Evolutionary conservation across 1,139 yeast genomes (phyloP).

Genomic region (Taphrina confusa): DNA sequence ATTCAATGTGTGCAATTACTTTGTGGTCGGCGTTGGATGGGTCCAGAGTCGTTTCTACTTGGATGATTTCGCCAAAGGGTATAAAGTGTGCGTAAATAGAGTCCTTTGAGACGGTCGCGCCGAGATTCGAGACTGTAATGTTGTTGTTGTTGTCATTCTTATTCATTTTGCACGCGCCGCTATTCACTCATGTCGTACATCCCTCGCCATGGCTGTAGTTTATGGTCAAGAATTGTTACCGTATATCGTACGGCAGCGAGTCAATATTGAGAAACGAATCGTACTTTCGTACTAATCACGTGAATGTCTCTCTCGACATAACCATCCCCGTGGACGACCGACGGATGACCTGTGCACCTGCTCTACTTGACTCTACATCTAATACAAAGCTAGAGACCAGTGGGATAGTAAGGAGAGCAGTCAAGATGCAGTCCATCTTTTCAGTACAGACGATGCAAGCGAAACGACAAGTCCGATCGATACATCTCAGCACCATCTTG

Average conservation of each 20-base stretch:
- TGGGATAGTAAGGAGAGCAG: neutral
- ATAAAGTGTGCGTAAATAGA: slow-evolving; percentile 40
- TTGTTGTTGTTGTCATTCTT: no score
- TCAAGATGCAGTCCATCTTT: slow-evolving; percentile 19
- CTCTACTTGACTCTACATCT: neutral
- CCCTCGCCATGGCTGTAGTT: no score
- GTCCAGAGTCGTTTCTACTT: slow-evolving; percentile 40
- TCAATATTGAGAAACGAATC: no score
- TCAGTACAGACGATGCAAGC: neutral
- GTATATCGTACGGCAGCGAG: no score
- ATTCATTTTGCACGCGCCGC: no score
- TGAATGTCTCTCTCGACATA: no score
- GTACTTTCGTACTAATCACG: no score
- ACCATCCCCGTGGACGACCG: neutral
- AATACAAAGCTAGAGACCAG: neutral
- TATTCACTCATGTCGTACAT: no score
- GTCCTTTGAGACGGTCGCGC: neutral
- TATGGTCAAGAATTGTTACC: no score
- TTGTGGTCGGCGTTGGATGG: slow-evolving; percentile 38
- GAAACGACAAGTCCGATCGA: neutral
- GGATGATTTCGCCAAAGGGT: slow-evolving; percentile 48
- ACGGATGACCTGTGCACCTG: neutral
- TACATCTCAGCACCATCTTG: slow-evolving; percentile 15
- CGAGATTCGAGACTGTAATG: neutral
- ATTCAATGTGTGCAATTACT: slow-evolving; percentile 45